These are phyloP conservation scores for Macrocystidia cucumis DNA, from an alignment of 1,284 basidiomycete genomes.

Conservation along the genomic window DNA sequence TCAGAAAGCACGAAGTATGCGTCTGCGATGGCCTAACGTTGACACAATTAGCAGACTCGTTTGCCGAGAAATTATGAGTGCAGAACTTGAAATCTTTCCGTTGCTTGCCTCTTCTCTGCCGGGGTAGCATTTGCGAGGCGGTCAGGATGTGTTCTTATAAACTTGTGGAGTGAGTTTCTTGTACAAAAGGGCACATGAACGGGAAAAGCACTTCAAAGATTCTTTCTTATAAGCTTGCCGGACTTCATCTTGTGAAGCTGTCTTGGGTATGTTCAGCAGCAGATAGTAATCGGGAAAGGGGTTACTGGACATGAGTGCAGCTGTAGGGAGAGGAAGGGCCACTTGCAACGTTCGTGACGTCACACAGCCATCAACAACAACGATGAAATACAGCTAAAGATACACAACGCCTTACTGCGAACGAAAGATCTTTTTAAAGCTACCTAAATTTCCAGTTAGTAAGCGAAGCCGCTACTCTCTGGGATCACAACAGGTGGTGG, in stretches of 20 bases:
- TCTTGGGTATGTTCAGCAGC: slow-evolving; percentile 48
- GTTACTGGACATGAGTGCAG: no score
- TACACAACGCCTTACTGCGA: no score
- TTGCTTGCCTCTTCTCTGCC: slow-evolving; percentile 66
- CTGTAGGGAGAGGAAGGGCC: no score
- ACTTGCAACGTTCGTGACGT: no score
- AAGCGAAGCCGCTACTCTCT: no score
- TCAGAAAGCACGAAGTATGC: slow-evolving; percentile 96
- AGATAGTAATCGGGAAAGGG: slow-evolving; percentile 79
- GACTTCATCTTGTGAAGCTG: slow-evolving; percentile 67
- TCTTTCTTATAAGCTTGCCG: slow-evolving; percentile 80
- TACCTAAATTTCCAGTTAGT: not conserved
- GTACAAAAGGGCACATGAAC: slow-evolving; percentile 6
- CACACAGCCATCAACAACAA: no score
- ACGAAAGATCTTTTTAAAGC: no score
- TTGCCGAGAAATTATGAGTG: not conserved
- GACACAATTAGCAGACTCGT: not conserved
- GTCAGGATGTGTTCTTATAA: slow-evolving; percentile 80
- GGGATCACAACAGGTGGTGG: slow-evolving; percentile 29
- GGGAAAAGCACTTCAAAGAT: slow-evolving; percentile 46
- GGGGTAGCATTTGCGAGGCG: slow-evolving; percentile 70
- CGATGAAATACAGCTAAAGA: no score
- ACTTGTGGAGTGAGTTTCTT: slow-evolving; percentile 8
- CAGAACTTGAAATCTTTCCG: slow-evolving; percentile 75
- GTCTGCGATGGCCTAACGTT: slow-evolving; percentile 76